phyloP scores from a whole-genome alignment of 1,139 yeast genomes.

The Pichia sp. region DNA sequence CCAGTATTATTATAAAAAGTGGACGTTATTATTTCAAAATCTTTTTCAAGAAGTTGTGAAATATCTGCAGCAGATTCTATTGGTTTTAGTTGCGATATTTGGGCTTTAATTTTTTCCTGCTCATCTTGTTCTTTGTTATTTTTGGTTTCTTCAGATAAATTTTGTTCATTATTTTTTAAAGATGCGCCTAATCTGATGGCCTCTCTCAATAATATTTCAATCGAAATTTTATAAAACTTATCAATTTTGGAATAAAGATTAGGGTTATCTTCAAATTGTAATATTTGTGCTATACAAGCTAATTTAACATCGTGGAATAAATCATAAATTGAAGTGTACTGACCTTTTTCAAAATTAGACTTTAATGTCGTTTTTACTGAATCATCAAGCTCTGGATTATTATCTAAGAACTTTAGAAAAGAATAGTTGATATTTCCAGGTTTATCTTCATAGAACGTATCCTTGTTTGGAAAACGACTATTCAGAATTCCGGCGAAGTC shows the following conservation, averaged over 20 bases:
- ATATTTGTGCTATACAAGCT: constrained; percentile 42
- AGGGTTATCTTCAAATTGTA: constrained; percentile 29
- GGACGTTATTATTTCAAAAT: constrained; percentile 61
- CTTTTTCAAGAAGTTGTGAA: constrained; percentile 37
- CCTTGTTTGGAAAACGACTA: constrained; percentile 12
- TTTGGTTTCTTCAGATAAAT: constrained; percentile 7
- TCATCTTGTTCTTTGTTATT: constrained; percentile 1
- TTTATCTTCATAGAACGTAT: constrained; percentile 39
- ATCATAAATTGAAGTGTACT: constrained; percentile 44
- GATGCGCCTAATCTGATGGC: constrained; percentile 45
- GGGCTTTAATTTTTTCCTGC: constrained; percentile 7
- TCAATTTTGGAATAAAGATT: constrained; percentile 52
- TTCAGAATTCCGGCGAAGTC: constrained; percentile 10
- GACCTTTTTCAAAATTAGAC: constrained; percentile 29
- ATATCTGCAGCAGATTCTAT: constrained; percentile 24
- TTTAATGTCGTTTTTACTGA: constrained; percentile 32
- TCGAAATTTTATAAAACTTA: constrained; percentile 61
- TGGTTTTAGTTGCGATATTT: constrained; percentile 15
- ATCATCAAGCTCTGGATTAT: constrained; percentile 16
- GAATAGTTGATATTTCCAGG: constrained; percentile 40
- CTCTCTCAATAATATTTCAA: constrained; percentile 71
- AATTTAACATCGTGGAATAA: constrained; percentile 72
- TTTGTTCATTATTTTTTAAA: no score
- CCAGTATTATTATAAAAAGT: constrained; percentile 55
- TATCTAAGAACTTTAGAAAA: constrained; percentile 33